Base-by-base conservation (phyloP, 805 yeast genomes). In the Jamesozyma piceae region DNA sequence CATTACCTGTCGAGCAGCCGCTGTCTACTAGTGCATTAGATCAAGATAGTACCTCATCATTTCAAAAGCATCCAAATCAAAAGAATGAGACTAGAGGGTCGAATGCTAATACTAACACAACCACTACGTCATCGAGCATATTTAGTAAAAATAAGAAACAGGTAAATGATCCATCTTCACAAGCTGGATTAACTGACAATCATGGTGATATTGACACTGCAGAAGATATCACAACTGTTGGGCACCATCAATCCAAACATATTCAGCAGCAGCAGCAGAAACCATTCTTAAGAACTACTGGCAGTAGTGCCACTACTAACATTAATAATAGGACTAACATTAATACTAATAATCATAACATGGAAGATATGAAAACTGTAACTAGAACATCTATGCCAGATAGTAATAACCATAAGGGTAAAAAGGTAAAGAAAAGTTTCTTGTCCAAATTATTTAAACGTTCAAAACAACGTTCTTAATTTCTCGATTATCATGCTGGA, bases 1-100 rank as follows among this genome's bases (percentile, higher is more conserved):
- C 53, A 2, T 24, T 46, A 30, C 51, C 49, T 14, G 47, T 49
- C 13, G 45, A 51, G 32, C 39, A 39, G 21, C 47, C 45, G n/a
- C 37, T 41, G 26, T 37, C 41, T 42, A 39, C 15, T 18, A 37
- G 19, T 33, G 42, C 21, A 27, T 24, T 29, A 21, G 45, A 41
- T 10, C 37, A 37, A 31, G 27, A 20, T 9, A 45, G 49, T 35
- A 37, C 37, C 5, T 38, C 51, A 5, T 49, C 54, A 2, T 49
- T 49, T 37, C 48, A 43, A 9, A 49, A 44, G 39, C 38, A 29
- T 14, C 19, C 17, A 13, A 13, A 19, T 3, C 20, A 21, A 13
- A n/a, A 13, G 21, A 21, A 35, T 9, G 27, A 33, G 13, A 18
- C 33, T 13, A 38, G 38, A 24, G 20, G 35, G 8, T 27, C 42